Evolutionary conservation across 345 rosid genomes (phyloP).

Genomic region (Lepidium africanum): DNA sequence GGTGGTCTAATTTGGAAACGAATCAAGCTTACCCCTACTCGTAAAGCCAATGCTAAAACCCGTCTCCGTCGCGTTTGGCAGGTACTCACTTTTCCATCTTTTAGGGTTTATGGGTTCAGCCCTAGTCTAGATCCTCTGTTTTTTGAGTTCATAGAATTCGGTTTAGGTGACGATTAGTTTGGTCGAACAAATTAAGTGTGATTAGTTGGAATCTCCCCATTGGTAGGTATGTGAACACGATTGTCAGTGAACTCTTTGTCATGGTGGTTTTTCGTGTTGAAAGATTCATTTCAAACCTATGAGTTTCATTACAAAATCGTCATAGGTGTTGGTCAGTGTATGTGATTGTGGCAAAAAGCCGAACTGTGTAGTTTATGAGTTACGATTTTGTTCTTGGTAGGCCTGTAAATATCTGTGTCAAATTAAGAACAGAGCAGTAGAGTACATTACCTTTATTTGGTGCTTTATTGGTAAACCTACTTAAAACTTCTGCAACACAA

Average conservation of each 20-base stretch:
- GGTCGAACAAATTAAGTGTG: no score
- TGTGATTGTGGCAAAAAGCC: background rate
- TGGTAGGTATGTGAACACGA: no score
- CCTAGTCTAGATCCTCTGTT: background rate
- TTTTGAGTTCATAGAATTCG: no score
- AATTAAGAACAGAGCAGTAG: background rate
- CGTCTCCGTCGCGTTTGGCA: slow-evolving; percentile 96
- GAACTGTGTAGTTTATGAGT: background rate
- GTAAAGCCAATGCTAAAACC: slow-evolving; percentile 94
- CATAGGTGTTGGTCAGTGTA: background rate
- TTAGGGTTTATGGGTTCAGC: slow-evolving; percentile 10
- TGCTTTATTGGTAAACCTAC: background rate
- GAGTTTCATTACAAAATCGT: background rate
- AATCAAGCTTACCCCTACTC: slow-evolving; percentile 86
- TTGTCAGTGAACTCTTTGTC: no score
- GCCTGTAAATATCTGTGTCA: background rate
- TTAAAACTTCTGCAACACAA: background rate
- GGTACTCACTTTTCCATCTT: slow-evolving; percentile 27
- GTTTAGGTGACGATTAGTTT: no score
- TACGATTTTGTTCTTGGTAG: background rate
- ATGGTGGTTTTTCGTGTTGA: background rate
- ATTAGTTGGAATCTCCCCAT: no score
- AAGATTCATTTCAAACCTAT: background rate
- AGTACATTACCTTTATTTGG: no score
- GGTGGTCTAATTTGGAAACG: slow-evolving; percentile 95